These are phyloP conservation scores for Jatropha multifida DNA, from an alignment of 441 rosid species.

Conservation along the genomic window DNA sequence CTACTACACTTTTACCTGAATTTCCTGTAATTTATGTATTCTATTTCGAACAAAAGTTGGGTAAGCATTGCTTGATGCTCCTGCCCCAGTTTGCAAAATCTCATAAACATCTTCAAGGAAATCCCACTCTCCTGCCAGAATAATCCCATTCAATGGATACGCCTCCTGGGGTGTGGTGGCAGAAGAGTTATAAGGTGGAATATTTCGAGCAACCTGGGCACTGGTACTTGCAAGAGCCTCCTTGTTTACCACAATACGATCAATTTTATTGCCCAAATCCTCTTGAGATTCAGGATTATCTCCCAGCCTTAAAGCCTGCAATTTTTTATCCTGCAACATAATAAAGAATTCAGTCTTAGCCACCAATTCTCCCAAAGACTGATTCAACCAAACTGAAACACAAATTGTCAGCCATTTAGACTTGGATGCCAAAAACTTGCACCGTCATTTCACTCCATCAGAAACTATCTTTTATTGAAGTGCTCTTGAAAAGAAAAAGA, in stretches of 20 bases:
- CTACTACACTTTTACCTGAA: constrained; percentile 43
- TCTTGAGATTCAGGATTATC: constrained; percentile 43
- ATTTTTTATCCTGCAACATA: constrained; percentile 42
- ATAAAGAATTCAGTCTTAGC: not conserved
- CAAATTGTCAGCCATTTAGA: not conserved
- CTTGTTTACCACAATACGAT: constrained; percentile 39
- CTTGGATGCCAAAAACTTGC: not conserved
- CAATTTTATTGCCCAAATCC: constrained; percentile 38
- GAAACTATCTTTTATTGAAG: not conserved
- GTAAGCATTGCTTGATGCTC: constrained; percentile 36
- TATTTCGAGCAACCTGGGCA: constrained; percentile 48
- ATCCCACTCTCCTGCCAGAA: constrained; percentile 63
- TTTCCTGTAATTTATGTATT: constrained; percentile 48
- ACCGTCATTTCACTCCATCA: not conserved
- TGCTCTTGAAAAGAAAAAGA: not conserved
- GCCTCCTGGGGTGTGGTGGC: constrained; percentile 59
- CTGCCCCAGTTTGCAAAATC: constrained; percentile 33
- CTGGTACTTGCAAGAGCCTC: constrained; percentile 49
- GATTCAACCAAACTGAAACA: not conserved
- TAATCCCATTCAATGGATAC: constrained; percentile 76
- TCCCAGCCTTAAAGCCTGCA: constrained; percentile 38
- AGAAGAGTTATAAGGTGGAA: constrained; percentile 61
- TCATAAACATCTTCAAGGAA: constrained; percentile 53
- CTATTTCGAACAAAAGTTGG: constrained; percentile 77
- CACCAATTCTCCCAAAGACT: constrained; percentile 2